These are phyloP conservation scores for Aureobasidium musti DNA, from an alignment of 2,329 filamentous ascomycete species.

Conservation along the genomic window DNA sequence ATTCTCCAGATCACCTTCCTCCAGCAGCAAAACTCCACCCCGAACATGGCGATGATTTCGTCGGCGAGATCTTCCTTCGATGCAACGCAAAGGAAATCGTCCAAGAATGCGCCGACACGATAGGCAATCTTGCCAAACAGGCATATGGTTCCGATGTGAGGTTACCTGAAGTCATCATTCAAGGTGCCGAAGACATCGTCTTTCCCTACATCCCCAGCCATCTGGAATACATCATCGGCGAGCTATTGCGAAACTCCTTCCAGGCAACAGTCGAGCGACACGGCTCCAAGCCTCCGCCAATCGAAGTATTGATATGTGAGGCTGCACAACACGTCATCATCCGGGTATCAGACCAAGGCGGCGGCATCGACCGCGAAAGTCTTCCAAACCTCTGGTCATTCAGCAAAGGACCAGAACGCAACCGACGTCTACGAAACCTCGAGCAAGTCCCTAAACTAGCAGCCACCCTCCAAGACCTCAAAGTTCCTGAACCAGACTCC, in stretches of 20 bases:
- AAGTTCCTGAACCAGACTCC: conserved; percentile 38
- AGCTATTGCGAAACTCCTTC: conserved; percentile 91
- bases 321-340: conserved; percentile 94
- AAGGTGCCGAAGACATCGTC: conserved; percentile 77
- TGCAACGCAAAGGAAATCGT: conserved; percentile 91
- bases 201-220: conserved; percentile 91
- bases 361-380: conserved; percentile 82
- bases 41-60: conserved; percentile 72
- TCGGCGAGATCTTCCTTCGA: conserved; percentile 92
- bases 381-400: conserved; percentile 96
- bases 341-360: conserved; percentile 91
- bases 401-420: conserved; percentile 81
- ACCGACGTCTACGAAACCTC: conserved; percentile 79
- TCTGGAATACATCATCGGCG: conserved; percentile 93
- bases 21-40: conserved; percentile 64
- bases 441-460: conserved; percentile 85
- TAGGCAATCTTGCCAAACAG: conserved; percentile 70
- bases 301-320: conserved; percentile 93
- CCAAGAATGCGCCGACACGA: conserved; percentile 74
- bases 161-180: conserved; percentile 78
- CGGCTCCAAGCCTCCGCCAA: conserved; percentile 74
- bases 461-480: conserved; percentile 87
- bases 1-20: conserved; percentile 85
- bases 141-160: conserved; percentile 70
- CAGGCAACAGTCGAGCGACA: conserved; percentile 77